Base-by-base conservation (phyloP, 2,329 filamentous ascomycete species). In the Apiospora rasikravindrae region DNA sequence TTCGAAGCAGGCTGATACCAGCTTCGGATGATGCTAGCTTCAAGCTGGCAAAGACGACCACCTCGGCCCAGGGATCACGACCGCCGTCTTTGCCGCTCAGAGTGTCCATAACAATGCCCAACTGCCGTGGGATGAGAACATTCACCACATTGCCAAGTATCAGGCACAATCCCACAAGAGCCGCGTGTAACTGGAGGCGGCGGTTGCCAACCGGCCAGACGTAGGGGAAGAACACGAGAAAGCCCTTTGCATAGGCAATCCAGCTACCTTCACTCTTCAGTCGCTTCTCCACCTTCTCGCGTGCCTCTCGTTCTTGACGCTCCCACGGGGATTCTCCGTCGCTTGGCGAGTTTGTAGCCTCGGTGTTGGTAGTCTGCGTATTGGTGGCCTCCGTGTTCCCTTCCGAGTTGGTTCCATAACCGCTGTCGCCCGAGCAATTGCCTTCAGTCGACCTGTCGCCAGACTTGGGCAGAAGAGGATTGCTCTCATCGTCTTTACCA, bases 71-170 rank as follows among this genome's bases (percentile, higher is more conserved):
- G 29, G 73, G 74, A 40, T 47, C 73, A 44, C 53, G 71, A 13
- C 49, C 70, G 7, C 67, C 51, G 22, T 67, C 70, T 44, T 71
- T 71, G 19, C 86, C 84, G 42, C 86, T 86, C 29, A 97, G 83
- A 73, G 89, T 89, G 77, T 96, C 90, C 74, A 94, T 91, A 74
- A 97, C 91, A 72, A 93, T 90, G 74, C 94, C 94, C 44, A 96
- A 89, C 78, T 96, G 93, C 26, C 93, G 88, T n/a, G 94, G 94
- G 44, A 94, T 90, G 57, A 97, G 83, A 19, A 97, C 85, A 76
- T 95, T 94, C 69, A 97, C 84, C 6, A 89, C 89, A 75, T 95
- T 94, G 71, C 91, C 89, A 69, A 86, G 84, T n/a, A 95, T 80
- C 29, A 96, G 85, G 75, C 93, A 93, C 1, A 93, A 61, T 0